Base-by-base conservation (phyloP, 768 basidiomycete genomes). In the Solioccasus polychromus region DNA sequence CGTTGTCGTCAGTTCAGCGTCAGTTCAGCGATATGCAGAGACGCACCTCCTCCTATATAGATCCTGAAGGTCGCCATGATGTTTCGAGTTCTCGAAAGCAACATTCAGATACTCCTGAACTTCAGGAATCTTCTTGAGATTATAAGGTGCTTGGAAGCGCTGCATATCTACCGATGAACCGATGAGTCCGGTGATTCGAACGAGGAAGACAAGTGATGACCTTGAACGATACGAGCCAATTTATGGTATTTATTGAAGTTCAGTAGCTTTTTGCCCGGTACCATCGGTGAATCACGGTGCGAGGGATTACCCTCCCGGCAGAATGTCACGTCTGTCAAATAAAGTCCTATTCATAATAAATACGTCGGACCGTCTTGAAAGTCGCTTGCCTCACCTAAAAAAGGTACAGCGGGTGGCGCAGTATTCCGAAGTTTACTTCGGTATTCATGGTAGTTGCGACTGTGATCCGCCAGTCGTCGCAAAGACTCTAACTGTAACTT, bases 221-320 rank as follows among this genome's bases (percentile, higher is more conserved):
- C 88, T 72, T 88, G 83, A 35, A 92, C 78, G 54, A 95, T 92
- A 58, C 83, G 76, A 26, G 86, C 86, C 47, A 94, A 76, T 62
- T 91, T 95, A 60, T 88, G 87, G 58, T 96, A 98, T 66, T 96
- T 95, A 67, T 94, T 95, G 60, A 96, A 93, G 68, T 99, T 99
- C 62, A 98, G 76, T 30, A 99, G 69, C 56, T 83, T 88, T 67
- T 89, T 84, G 47, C 77, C 77, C 1, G 85, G 74, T 43, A 82
- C 82, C 45, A 80, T 65, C 1, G 92, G 88, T 5, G 93, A 89
- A 14, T 82, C 78, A 53, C 95, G 79, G 55, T 85, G 74, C 12
- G 88, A 85, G 14, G 90, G 86, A 63, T 97, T 97, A 17, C 95
- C 95, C 59, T 97, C 95, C 31, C 88, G 82, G 61, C 92, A 95